A percentile compares a stretch with the other conserved stretches of the same genome.
Conservation (phyloP, 352 stramenopile genomes). For the Phytophthora nicotianae region DNA sequence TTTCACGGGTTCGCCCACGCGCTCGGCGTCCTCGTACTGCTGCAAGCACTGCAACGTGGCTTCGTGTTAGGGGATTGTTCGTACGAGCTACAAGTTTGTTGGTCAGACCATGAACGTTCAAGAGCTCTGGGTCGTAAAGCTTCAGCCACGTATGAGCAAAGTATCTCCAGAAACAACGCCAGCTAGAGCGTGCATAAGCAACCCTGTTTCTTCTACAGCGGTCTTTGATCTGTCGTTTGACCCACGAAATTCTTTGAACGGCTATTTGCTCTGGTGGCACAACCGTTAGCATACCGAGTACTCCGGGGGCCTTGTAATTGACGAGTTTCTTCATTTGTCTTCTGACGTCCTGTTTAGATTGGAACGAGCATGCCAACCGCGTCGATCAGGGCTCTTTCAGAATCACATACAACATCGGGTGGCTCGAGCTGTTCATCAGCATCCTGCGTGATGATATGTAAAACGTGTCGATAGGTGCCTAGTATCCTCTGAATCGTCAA, state of each 20-base stretch:
- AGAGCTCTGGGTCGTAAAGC: background rate
- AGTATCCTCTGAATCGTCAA: background rate
- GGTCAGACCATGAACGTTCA: background rate
- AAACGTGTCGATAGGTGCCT: background rate
- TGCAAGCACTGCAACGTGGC: too few species aligned
- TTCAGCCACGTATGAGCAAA: background rate
- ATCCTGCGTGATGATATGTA: background rate
- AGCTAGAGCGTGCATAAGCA: background rate
- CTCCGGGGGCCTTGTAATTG: background rate
- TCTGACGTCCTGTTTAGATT: background rate
- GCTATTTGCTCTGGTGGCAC: background rate
- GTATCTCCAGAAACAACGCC: background rate
- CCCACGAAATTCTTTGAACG: background rate
- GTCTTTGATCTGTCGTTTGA: slow-evolving; percentile 10
- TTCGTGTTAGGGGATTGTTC: too few species aligned
- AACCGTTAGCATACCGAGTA: background rate
- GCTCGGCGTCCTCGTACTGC: too few species aligned
- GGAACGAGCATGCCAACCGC: slow-evolving; percentile 1
- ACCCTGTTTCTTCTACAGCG: background rate
- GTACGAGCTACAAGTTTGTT: too few species aligned
- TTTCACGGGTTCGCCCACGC: too few species aligned
- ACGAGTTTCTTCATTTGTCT: background rate
- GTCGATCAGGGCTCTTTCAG: background rate
- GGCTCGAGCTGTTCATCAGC: background rate
- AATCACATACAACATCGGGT: background rate